Conservation (phyloP, 202 grass and related monocot genomes). For the Brachypodium distachyon region DNA sequence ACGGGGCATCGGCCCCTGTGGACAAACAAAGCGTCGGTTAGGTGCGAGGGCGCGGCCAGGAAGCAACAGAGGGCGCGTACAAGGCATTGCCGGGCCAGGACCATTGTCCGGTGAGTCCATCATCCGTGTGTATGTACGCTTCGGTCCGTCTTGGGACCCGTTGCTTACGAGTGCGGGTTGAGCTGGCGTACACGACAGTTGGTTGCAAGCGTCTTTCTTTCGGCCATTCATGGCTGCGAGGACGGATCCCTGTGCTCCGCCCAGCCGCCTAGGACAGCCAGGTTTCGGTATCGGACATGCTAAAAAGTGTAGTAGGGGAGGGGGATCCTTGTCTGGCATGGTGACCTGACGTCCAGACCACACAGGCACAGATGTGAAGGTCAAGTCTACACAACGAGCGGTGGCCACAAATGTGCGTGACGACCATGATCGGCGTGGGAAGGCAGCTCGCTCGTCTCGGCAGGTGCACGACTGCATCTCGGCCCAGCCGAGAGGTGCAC, state of each 20-base stretch:
- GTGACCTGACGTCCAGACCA: too few relatives aligned
- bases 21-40: neutral
- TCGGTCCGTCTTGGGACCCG: neutral
- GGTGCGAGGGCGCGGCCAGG: constrained; percentile 8
- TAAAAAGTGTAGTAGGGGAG: too few relatives aligned
- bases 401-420: too few relatives aligned
- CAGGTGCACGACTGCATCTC: neutral
- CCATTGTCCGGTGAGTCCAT: too few relatives aligned
- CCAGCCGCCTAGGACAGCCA: neutral
- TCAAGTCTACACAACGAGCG: too few relatives aligned
- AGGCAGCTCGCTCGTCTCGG: neutral
- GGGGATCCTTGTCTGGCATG: too few relatives aligned
- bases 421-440: too few relatives aligned
- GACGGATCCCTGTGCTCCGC: neutral
- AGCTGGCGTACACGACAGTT: neutral
- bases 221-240: neutral
- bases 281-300: too few relatives aligned
- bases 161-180: neutral
- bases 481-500: neutral
- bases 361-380: too few relatives aligned
- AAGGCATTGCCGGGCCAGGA: neutral
- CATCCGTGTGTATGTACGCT: too few relatives aligned
- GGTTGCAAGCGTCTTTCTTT: neutral
- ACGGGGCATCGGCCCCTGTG: constrained; percentile 7
- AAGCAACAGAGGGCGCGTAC: neutral